Conservation (phyloP, 371 early-diverging fungal genomes). For the Rhizopus sp. region DNA sequence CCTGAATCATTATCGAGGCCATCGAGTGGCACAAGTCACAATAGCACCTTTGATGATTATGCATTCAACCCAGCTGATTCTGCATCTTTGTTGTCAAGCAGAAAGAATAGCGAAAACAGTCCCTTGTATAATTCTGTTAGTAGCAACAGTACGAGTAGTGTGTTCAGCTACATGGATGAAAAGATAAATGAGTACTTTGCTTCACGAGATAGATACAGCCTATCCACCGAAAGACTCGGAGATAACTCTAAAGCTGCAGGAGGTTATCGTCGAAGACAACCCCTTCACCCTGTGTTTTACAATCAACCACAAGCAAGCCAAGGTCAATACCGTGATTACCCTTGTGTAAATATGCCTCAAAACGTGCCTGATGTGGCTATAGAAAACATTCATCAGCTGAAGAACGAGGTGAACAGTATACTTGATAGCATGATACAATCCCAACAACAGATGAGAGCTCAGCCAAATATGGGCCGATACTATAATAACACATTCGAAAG, state of each 20-base stretch:
- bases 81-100: background rate
- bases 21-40: constrained; percentile 19
- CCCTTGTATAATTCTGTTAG: constrained; percentile 3
- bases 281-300: constrained; percentile 9
- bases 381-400: constrained; percentile 11
- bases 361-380: constrained; percentile 5
- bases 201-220: background rate
- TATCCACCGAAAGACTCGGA: too few species aligned
- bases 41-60: constrained; percentile 15
- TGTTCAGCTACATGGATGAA: constrained; percentile 21
- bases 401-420: constrained; percentile 16
- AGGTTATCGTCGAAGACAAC: background rate
- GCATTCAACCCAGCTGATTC: constrained; percentile 6
- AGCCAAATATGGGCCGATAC: constrained; percentile 5
- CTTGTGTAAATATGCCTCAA: constrained; percentile 4
- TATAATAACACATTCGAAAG: constrained; percentile 8
- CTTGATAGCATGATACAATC: constrained; percentile 20
- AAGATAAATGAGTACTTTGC: constrained; percentile 2
- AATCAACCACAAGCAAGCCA: constrained; percentile 7
- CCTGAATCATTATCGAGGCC: constrained; percentile 17
- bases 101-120: background rate
- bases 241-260: background rate
- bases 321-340: background rate
- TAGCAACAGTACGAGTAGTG: constrained; percentile 12
- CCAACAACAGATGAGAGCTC: constrained; percentile 11